Base-by-base conservation (phyloP, 2,329 filamentous ascomycete genomes). In the Ampelomyces quisqualis region DNA sequence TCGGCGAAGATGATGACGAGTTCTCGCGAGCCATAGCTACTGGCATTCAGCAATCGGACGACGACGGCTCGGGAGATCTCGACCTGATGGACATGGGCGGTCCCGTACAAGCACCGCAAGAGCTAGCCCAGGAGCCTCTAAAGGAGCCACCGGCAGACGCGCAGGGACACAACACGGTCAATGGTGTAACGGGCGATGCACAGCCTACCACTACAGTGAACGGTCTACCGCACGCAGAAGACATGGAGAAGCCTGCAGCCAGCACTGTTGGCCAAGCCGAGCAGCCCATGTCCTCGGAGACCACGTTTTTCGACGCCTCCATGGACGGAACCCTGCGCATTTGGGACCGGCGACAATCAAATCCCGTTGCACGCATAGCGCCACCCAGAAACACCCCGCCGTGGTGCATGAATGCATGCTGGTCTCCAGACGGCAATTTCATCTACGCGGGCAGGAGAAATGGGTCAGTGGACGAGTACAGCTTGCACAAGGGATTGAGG, bases 321-420 rank as follows among this genome's bases (percentile, higher is more conserved):
- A 88, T 91, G 7, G 86, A 97, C 70, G 90, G 91, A 38, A 84
- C 84, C 0, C 76, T 98, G 30, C 85, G 90, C n/a, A 82, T 98
- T 52, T 98, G 93, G 91, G 95, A 98, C 60, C 77, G 85, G 3
- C 82, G 93, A 14, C 80, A 86, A 49, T 79, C 80, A 1, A 79
- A 85, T 23, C 86, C 91, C 0, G 77, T 95, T 2, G 90, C 93
- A 2, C 82, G 84, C 19, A 91, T 97, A 41, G 76, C 77, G 1
- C 88, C 86, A 13, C 77, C 83, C 8, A 80, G 82, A 8, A 82
- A 83, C 13, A 87, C 89, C 1, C 91, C 93, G 1, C 93, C 91
- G 0, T 98, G 91, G 91, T 97, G 91, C 68, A 96, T 95, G 83
- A 90, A 88, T 53, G 89, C 90, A 1, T 95, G 90, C 72, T 98